These are phyloP conservation scores for Phytophthora sansomeana DNA, from an alignment of 352 stramenopile species.

Conservation along the genomic window DNA sequence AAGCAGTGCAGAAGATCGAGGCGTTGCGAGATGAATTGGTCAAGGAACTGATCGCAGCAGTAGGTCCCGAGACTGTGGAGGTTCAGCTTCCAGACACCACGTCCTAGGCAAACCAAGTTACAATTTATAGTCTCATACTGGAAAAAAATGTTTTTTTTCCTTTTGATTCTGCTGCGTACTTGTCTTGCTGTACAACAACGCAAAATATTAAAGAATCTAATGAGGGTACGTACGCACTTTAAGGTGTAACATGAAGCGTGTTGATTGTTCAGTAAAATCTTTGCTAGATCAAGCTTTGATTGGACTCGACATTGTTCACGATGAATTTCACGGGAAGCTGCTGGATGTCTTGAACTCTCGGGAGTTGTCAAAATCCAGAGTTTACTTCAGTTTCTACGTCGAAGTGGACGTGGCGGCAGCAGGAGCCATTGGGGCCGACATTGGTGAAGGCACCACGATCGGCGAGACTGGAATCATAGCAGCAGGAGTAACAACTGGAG, in stretches of 20 bases:
- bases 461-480: neutral
- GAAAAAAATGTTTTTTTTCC: neutral
- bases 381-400: conserved; percentile 4
- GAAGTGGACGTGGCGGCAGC: conserved; percentile 2
- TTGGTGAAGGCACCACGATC: neutral
- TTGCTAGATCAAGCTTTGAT: conserved; percentile 1
- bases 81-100: conserved; percentile 24
- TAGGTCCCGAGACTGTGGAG: conserved; percentile 13
- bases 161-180: neutral
- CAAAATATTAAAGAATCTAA: no score
- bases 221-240: no score
- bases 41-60: conserved; percentile 7
- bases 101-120: neutral
- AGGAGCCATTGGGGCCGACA: neutral
- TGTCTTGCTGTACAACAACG: neutral
- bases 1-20: conserved; percentile 53
- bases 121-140: no score
- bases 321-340: neutral
- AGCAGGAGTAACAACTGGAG: neutral
- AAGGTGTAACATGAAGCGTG: no score
- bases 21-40: conserved; percentile 34
- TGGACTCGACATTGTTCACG: neutral
- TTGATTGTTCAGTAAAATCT: neutral
- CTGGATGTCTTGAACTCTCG: neutral
- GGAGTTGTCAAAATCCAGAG: neutral